A percentile compares a stretch with the other conserved stretches of the same genome.
phyloP scores from a whole-genome alignment of 1,284 basidiomycete species.

The Lignosus rhinocerotis region DNA sequence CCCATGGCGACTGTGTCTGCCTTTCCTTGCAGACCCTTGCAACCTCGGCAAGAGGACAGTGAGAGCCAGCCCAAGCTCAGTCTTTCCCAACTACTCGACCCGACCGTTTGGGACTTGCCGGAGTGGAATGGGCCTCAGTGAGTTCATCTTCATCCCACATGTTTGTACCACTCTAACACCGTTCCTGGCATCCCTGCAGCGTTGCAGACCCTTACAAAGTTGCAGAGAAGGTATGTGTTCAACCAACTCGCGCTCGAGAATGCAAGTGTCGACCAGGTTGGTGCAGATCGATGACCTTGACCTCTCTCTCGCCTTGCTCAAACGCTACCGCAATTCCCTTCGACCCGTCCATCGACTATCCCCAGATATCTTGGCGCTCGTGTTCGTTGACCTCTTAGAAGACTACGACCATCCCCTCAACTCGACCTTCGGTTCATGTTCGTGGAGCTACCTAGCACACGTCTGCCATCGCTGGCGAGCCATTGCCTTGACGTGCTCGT shows the following conservation, averaged over 20 bases:
- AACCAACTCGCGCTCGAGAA: neutral
- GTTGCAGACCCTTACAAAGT: slow-evolving; percentile 13
- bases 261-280: neutral
- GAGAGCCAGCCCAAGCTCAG: slow-evolving; percentile 19
- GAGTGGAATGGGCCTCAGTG: slow-evolving; percentile 29
- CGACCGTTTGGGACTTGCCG: slow-evolving; percentile 31
- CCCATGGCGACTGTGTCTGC: slow-evolving; percentile 13
- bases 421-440: slow-evolving; percentile 27
- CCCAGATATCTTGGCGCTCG: slow-evolving; percentile 30
- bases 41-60: neutral
- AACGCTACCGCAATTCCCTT: slow-evolving; percentile 33
- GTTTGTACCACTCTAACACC: neutral
- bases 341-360: slow-evolving; percentile 31
- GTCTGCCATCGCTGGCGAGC: slow-evolving; percentile 33
- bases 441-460: slow-evolving; percentile 29
- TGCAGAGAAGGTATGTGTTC: slow-evolving; percentile 20
- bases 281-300: slow-evolving; percentile 29
- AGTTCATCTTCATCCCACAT: slow-evolving; percentile 16
- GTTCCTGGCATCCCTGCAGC: slow-evolving; percentile 7
- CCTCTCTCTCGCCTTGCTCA: slow-evolving; percentile 30
- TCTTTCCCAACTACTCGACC: slow-evolving; percentile 27
- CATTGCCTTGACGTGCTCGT: slow-evolving; percentile 28
- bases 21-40: neutral
- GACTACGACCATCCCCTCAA: slow-evolving; percentile 25
- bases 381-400: slow-evolving; percentile 27